Conservation (phyloP, 352 stramenopile species). For the Phytophthora fragariaefolia region DNA sequence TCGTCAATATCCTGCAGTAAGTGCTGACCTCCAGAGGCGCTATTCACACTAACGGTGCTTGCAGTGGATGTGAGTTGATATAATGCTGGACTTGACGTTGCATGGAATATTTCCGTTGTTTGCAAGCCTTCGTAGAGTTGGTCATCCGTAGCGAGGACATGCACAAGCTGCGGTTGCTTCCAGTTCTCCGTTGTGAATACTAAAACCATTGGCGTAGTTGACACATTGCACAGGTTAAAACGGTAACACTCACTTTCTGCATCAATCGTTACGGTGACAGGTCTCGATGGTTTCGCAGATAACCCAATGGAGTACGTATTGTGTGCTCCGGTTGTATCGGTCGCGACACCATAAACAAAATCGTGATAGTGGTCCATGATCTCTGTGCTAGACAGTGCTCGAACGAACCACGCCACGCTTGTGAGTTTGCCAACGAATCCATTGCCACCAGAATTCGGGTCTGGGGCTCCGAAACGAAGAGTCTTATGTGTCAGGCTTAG, state of each 20-base stretch:
- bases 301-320: slow-evolving; percentile 64
- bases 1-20: slow-evolving; percentile 20
- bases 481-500: slow-evolving; percentile 45
- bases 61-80: slow-evolving; percentile 45
- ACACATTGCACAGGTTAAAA: slow-evolving; percentile 79
- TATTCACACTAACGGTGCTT: slow-evolving; percentile 33
- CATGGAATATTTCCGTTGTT: slow-evolving; percentile 37
- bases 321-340: slow-evolving; percentile 39
- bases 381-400: slow-evolving; percentile 40
- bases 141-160: slow-evolving; percentile 61
- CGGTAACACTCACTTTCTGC: slow-evolving; percentile 67
- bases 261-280: slow-evolving; percentile 58
- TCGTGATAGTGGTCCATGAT: slow-evolving; percentile 77
- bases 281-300: slow-evolving; percentile 46
- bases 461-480: slow-evolving; percentile 21
- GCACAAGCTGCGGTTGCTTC: slow-evolving; percentile 42
- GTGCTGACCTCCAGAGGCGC: background rate
- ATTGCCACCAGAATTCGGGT: slow-evolving; percentile 1
- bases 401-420: slow-evolving; percentile 65
- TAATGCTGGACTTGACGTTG: slow-evolving; percentile 27
- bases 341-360: slow-evolving; percentile 43
- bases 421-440: slow-evolving; percentile 53
- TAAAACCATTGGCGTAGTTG: slow-evolving; percentile 45
- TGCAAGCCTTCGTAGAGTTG: slow-evolving; percentile 67
- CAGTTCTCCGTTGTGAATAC: slow-evolving; percentile 56